These are phyloP conservation scores for Bipolaris oryzae DNA, from an alignment of 2,329 filamentous ascomycete species.

Conservation along the genomic window DNA sequence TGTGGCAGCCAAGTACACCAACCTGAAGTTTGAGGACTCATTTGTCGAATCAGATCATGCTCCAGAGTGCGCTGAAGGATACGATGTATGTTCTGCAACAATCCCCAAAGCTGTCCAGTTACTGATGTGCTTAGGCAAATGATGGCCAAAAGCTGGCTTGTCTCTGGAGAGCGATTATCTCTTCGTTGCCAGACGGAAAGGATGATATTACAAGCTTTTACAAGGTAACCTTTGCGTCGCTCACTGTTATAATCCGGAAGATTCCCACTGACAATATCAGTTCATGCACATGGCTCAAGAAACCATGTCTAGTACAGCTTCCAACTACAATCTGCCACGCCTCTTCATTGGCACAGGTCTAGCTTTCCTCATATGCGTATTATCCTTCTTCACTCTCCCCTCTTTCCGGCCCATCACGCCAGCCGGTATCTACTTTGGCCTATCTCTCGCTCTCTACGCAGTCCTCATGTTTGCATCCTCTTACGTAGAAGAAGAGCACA, in stretches of 20 bases:
- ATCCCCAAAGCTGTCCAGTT: not conserved
- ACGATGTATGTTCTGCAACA: not conserved
- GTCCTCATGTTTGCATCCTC: slow-evolving; percentile 97
- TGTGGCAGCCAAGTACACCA: slow-evolving; percentile 73
- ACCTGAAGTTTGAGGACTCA: slow-evolving; percentile 55
- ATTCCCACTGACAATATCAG: slow-evolving; percentile 25
- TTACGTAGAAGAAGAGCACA: slow-evolving; percentile 97
- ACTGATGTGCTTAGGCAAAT: slow-evolving; percentile 13
- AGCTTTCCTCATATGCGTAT: slow-evolving; percentile 54
- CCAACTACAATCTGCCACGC: slow-evolving; percentile 80
- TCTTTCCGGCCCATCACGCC: slow-evolving; percentile 57
- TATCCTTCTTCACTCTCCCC: slow-evolving; percentile 43
- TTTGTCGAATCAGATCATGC: not conserved
- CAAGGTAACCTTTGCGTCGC: slow-evolving; percentile 43
- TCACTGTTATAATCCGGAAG: not conserved
- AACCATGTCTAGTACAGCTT: slow-evolving; percentile 86
- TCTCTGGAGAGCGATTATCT: slow-evolving; percentile 62
- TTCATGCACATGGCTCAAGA: slow-evolving; percentile 77
- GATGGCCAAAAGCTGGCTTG: slow-evolving; percentile 63
- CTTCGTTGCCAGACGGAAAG: slow-evolving; percentile 13
- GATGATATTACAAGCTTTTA: slow-evolving; percentile 47
- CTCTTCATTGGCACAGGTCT: slow-evolving; percentile 58
- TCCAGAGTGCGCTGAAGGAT: not conserved
- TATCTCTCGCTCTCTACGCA: slow-evolving; percentile 63
- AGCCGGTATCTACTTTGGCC: slow-evolving; percentile 49